These are phyloP conservation scores for Tilletia setariae DNA, from an alignment of 1,284 basidiomycete genomes.

Conservation along the genomic window DNA sequence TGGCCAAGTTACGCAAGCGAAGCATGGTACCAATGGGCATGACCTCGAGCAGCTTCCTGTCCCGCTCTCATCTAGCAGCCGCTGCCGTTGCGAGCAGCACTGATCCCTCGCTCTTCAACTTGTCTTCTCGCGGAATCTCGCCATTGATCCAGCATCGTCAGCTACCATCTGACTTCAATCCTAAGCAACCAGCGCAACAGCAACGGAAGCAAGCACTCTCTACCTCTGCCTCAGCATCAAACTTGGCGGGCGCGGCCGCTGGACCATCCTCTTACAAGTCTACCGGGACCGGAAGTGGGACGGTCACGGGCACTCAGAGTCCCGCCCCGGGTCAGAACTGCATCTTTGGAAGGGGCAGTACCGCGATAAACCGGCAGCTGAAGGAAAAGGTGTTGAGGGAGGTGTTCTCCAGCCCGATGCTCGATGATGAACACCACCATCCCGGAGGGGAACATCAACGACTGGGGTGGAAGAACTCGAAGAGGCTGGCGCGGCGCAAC, in stretches of 20 bases:
- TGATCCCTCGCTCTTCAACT: neutral
- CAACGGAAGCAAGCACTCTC: neutral
- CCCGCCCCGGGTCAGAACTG: neutral
- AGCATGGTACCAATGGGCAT: constrained; percentile 12
- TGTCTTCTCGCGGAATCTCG: neutral
- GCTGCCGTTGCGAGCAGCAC: neutral
- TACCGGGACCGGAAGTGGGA: neutral
- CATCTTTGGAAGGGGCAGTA: constrained; percentile 47
- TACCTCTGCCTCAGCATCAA: neutral
- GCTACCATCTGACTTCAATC: neutral
- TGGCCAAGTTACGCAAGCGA: neutral
- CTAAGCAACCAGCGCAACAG: no score
- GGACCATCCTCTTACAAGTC: neutral
- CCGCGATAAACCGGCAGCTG: constrained; percentile 49
- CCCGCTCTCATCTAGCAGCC: neutral
- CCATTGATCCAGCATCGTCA: neutral
- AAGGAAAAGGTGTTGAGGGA: constrained; percentile 52
- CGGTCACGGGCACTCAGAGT: neutral
- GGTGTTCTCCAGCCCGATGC: constrained; percentile 45
- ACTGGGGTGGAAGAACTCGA: constrained; percentile 29
- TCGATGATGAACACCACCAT: constrained; percentile 23
- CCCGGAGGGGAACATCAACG: constrained; percentile 23
- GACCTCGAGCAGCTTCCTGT: neutral
- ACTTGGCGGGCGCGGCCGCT: neutral
- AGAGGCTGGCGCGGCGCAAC: constrained; percentile 35